A percentile compares a stretch with the other conserved stretches of the same genome.
Conservation (phyloP, 1,284 basidiomycete genomes). For the Austroboletus rostrupii region DNA sequence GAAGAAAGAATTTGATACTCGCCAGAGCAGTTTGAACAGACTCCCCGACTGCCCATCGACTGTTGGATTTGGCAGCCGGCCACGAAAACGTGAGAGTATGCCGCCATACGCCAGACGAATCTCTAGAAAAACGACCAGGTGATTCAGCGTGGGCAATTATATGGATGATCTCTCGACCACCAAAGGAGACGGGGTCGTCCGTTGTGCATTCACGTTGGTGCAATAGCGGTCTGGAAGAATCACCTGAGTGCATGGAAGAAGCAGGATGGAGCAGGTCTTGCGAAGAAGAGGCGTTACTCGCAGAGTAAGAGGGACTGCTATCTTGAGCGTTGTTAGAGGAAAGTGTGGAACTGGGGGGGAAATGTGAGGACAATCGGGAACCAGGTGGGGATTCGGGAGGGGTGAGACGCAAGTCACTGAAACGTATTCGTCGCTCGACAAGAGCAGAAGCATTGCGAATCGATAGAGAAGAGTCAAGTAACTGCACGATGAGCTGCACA, state of each 20-base stretch:
- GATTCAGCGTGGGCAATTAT: conserved; percentile 58
- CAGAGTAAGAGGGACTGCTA: conserved; percentile 3
- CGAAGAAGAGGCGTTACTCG: conserved; percentile 19
- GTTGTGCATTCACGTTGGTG: conserved; percentile 16
- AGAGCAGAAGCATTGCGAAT: conserved; percentile 52
- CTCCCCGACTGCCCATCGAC: conserved; percentile 74
- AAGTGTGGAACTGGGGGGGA: conserved; percentile 20
- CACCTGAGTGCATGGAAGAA: conserved; percentile 36
- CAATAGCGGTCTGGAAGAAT: conserved; percentile 31
- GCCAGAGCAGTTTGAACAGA: conserved; percentile 63
- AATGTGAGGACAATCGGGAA: conserved; percentile 17
- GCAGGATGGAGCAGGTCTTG: conserved; percentile 24
- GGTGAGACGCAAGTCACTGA: conserved; percentile 37
- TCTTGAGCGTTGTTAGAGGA: conserved; percentile 14
- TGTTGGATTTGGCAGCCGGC: conserved; percentile 63
- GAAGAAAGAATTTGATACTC: conserved; percentile 66
- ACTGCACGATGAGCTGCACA: conserved; percentile 47
- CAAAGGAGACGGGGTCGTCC: conserved; percentile 15
- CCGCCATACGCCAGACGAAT: conserved; percentile 53
- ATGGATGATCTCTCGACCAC: conserved; percentile 40
- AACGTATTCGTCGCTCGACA: conserved; percentile 53
- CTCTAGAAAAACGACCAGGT: conserved; percentile 50
- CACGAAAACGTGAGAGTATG: conserved; percentile 67
- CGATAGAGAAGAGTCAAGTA: conserved; percentile 43
- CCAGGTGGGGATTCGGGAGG: conserved; percentile 22